These are phyloP conservation scores for Wakefieldia striispora DNA, from an alignment of 768 basidiomycete species.

Conservation along the genomic window DNA sequence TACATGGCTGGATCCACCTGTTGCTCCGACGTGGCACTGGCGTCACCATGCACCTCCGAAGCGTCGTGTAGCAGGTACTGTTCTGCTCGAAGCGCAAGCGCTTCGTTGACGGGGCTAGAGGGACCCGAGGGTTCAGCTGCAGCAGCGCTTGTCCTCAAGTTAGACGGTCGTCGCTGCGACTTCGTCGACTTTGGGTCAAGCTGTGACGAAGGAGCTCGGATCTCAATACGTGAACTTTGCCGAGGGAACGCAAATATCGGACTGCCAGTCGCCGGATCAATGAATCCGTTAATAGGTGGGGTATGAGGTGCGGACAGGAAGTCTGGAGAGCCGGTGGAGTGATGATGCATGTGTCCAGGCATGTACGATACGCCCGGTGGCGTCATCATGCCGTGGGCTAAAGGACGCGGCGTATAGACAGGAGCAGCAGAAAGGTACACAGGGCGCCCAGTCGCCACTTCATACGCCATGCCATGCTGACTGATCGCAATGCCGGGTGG, in stretches of 20 bases:
- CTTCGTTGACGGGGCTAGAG: conserved; percentile 22
- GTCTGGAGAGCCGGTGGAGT: conserved; percentile 59
- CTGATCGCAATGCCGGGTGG: conserved; percentile 75
- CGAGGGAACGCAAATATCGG: conserved; percentile 77
- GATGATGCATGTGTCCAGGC: conserved; percentile 62
- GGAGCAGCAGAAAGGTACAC: conserved; percentile 67
- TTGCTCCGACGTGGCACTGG: conserved; percentile 21
- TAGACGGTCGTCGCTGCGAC: conserved; percentile 33
- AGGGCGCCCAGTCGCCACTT: conserved; percentile 77
- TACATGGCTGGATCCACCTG: conserved; percentile 41
- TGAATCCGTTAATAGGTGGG: conserved; percentile 59
- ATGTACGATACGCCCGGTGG: conserved; percentile 51
- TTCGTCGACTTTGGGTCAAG: conserved; percentile 24
- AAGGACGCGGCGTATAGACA: conserved; percentile 67
- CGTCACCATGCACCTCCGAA: conserved; percentile 16
- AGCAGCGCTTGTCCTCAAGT: conserved; percentile 50
- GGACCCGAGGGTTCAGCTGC: conserved; percentile 47
- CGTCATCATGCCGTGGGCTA: conserved; percentile 54
- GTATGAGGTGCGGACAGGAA: conserved; percentile 58
- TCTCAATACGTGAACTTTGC: conserved; percentile 69
- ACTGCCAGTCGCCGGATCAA: conserved; percentile 62
- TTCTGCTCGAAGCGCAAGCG: conserved; percentile 8
- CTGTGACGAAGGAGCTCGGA: conserved; percentile 55
- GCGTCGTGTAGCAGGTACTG: conserved; percentile 11
- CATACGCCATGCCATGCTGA: conserved; percentile 77